Base-by-base conservation (phyloP, 1,284 basidiomycete genomes). In the Pyrrhoderma noxium region DNA sequence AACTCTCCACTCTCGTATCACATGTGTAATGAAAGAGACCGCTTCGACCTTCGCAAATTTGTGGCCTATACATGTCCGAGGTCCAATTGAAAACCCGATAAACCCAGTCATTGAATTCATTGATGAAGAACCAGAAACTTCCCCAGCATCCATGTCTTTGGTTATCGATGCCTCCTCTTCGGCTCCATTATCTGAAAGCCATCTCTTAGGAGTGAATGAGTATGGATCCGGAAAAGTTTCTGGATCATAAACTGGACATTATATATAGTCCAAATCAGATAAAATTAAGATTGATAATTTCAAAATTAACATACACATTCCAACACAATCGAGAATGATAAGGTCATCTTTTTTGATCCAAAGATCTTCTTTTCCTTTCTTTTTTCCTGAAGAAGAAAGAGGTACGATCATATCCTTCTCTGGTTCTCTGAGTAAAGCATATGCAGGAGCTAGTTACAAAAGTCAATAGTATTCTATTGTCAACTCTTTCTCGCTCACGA, bases 1-100 rank as follows among this genome's bases (percentile, higher is more conserved):
- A 14, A 57, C 47, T 11, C 40, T 38, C 51, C 54, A 56, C n/a
- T 59, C 56, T 21, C 51, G 39, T 8, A 57, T 21, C 2, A 59
- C 36, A 16, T 46, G 46, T 0, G 56, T 50, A 9, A 59, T 21
- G 38, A 57, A 55, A 9, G 51, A 47, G 2, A 56, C 51, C 9
- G 39, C 54, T 36, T 57, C 56, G 21, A 52, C 53, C 38, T 52
- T 49, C 19, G 53, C 56, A 38, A 54, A 60, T 45, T 57, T 59
- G 40, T 52, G 51, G 3, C 58, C 59, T n/a, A 59, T 22, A 46
- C 59, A 60, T 14, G 53, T 46, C n/a, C 59, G 56, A 1, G 59
- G 54, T 1, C 60, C 60, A 11, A 45, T 49, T 8, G 58, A 55
- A 43, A 61, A 61, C 8, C 56, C 50, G 11, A 49, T 34, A 38